Evolutionary conservation across 2,329 filamentous ascomycete species (phyloP).

Genomic region (Didymella lethalis): DNA sequence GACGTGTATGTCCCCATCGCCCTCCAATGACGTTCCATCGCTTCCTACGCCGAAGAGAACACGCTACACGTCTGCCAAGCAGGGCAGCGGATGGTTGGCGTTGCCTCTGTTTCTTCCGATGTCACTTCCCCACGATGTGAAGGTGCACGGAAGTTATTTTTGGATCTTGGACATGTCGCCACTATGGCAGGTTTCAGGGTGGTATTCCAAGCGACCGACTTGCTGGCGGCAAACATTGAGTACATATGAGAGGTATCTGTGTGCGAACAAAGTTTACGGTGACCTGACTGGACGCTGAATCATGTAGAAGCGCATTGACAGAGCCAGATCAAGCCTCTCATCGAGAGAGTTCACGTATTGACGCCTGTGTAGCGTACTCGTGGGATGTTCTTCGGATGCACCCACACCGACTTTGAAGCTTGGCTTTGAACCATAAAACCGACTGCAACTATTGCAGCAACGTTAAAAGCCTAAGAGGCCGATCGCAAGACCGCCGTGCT

Average conservation of each 20-base stretch:
- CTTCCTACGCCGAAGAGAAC: neutral
- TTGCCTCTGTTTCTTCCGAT: neutral
- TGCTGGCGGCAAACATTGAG: neutral
- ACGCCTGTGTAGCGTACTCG: neutral
- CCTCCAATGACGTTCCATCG: slow-evolving; percentile 6
- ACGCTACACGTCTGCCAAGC: neutral
- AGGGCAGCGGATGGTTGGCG: neutral
- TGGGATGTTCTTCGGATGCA: neutral
- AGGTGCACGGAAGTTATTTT: slow-evolving; percentile 3
- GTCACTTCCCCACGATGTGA: slow-evolving; percentile 3
- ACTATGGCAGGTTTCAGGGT: neutral
- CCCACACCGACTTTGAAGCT: neutral
- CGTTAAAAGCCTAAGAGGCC: neutral
- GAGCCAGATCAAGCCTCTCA: neutral
- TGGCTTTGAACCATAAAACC: neutral
- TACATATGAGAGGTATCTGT: neutral
- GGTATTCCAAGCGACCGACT: neutral
- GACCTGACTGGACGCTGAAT: neutral
- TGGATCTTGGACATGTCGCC: slow-evolving; percentile 1
- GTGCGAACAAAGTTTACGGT: neutral
- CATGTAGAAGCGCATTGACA: neutral
- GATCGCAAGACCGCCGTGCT: neutral
- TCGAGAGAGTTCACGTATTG: neutral
- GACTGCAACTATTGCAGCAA: neutral
- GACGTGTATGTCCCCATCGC: neutral